Base-by-base conservation (phyloP, 495 filamentous ascomycete genomes). In the Collariella sp. region DNA sequence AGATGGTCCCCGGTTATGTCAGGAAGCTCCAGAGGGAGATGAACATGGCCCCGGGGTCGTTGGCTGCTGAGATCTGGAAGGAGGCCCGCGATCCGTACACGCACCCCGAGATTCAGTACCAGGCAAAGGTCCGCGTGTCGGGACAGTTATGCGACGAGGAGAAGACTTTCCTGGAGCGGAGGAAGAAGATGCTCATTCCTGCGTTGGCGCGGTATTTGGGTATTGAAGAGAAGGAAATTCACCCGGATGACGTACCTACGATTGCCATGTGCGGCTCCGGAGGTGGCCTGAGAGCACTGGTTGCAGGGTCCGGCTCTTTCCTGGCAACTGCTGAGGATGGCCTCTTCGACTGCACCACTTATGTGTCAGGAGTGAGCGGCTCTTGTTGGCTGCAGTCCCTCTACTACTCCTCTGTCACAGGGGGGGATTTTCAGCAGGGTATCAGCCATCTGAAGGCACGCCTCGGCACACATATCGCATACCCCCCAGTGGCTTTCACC, bases 211-310 rank as follows among this genome's bases (percentile, higher is more conserved):
- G 76, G 33, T 98, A 96, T 60, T 76, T 98, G 0, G 79, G 81
- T 22, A 70, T 98, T 20, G 72, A 83, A 0, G 88, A 87, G 61
- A 67, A 76, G 13, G 88, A 96, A 18, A 81, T 98, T n/a, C 79
- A 96, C 63, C 86, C 88, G 0, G 86, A 95, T 35, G 93, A 98
- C 72, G 83, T 97, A 13, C 93, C 93, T 7, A 78, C 83, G 19
- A 96, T 98, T 65, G 91, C 89, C 12, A 82, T 96, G 72, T 94
- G 90, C 58, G 89, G 90, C 31, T 96, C 91, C 0, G 93, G 93
- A 5, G 93, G 93, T 41, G 93, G 93, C 6, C 70, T 98, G 18
- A 76, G 93, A 26, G 91, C 93, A 0, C 76, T 98, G 45, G 88
- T 96, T 9, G 91, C 93, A 13, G 89, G 93, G 0, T 80, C 88